Base-by-base conservation (phyloP, 2,329 filamentous ascomycete genomes). In the Trichoderma koningii region DNA sequence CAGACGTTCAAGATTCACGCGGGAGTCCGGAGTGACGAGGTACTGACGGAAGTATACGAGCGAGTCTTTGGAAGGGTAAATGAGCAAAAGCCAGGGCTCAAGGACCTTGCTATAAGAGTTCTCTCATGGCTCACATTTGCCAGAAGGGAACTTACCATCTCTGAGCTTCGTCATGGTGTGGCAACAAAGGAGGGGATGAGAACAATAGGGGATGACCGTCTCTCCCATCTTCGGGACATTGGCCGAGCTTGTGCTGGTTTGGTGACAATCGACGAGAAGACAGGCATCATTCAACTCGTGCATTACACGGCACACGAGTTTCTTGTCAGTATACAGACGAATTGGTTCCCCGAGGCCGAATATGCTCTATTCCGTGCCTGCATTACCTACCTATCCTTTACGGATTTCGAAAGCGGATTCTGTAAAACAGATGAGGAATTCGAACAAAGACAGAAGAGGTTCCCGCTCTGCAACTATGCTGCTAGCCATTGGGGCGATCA, bases 271-370 rank as follows among this genome's bases (percentile, higher is more conserved):
- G 78, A 82, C 45, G 64, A 76, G 45, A 67, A 77, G 47, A 81
- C 73, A 53, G 53, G 71, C 26, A 70, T 77, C 28, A 71, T 82
- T 10, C 73, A 79, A 4, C 66, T 83, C 0, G 77, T 81, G 2
- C 80, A 83, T 66, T 78, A 80, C 61, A 82, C 81, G 0, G 73
- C 79, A 1, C 76, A 81, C 47, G 74, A 82, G 47, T 83, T 80
- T 67, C 75, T 83, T 38, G 71, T 77, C 19, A 53, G 66, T n/a
- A 76, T 67, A 1, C 55, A 63, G 12, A 34, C 10, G 0, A 30
- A 47, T 2, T 77, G 74, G 71, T 76, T 81, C 63, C 72, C 74
- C 0, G 28, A 71, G 44, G 73, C 73, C 0, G 65, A 78, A 10
- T 15, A 1, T 0, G 26, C 73, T 3, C 73, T 81, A 17, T 9